Conservation (phyloP, 441 rosid species). For the Flueggea neowawraea region DNA sequence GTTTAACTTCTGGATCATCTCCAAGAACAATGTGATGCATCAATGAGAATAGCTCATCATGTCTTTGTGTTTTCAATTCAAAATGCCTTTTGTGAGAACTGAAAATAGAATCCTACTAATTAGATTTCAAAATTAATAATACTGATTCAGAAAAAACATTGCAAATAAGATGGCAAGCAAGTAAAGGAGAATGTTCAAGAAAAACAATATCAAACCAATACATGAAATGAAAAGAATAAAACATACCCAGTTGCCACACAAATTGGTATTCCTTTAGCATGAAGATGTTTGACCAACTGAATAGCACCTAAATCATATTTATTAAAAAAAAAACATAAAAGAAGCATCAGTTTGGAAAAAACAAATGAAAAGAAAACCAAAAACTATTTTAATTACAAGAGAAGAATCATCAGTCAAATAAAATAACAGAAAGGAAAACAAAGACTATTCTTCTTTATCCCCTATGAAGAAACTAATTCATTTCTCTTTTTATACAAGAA, state of each 20-base stretch:
- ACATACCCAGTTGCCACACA: slow-evolving; percentile 82
- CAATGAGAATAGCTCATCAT: slow-evolving; percentile 71
- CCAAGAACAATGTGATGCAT: slow-evolving; percentile 94
- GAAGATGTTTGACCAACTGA: slow-evolving; percentile 71
- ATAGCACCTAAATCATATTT: slow-evolving; percentile 61
- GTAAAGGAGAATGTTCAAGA: background rate
- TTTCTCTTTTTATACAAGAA: background rate
- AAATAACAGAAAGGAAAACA: no score
- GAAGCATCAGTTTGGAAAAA: background rate
- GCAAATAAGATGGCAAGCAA: background rate
- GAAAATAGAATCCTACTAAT: slow-evolving; percentile 17
- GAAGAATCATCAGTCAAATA: background rate
- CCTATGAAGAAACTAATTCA: background rate
- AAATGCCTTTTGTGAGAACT: slow-evolving; percentile 80
- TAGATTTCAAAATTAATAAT: background rate
- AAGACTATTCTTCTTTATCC: background rate
- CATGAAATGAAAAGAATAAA: slow-evolving; percentile 8
- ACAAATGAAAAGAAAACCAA: background rate
- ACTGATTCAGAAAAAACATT: background rate
- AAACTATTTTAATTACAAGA: background rate
- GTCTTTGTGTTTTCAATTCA: slow-evolving; percentile 78
- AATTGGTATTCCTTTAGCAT: slow-evolving; percentile 78
- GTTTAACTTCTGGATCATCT: slow-evolving; percentile 94
- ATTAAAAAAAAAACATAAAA: background rate
- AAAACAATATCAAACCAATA: background rate